Percentiles rank a stretch among this genome's conserved stretches.
Evolutionary conservation across 345 rosid species (phyloP).

Genomic region (Hibiscus mutabilis): DNA sequence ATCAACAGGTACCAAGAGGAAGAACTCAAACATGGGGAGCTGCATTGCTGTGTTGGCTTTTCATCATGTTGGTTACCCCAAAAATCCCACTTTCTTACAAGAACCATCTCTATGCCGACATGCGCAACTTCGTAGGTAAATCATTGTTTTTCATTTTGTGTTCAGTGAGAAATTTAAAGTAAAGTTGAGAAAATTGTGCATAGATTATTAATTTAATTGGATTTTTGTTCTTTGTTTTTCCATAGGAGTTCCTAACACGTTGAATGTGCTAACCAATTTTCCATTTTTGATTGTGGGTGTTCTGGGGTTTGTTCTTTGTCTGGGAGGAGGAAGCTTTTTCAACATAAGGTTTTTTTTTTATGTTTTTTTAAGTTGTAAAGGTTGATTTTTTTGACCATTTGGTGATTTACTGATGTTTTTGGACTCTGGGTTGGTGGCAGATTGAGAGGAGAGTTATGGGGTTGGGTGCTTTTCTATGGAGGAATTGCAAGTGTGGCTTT

Average conservation of each 20-base stretch:
- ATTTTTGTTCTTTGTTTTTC: slow-evolving; percentile 17
- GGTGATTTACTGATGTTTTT: slow-evolving; percentile 1
- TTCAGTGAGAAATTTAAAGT: not conserved
- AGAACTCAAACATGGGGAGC: slow-evolving; percentile 39
- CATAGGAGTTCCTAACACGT: slow-evolving; percentile 79
- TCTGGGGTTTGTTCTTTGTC: slow-evolving; percentile 61
- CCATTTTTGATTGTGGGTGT: slow-evolving; percentile 79
- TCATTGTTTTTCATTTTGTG: not conserved
- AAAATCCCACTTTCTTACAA: slow-evolving; percentile 47
- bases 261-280: slow-evolving; percentile 80
- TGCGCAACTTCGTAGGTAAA: slow-evolving; percentile 83
- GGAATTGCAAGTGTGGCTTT: slow-evolving; percentile 62
- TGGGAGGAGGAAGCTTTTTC: slow-evolving; percentile 65
- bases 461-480: slow-evolving; percentile 73
- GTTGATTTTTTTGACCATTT: not conserved
- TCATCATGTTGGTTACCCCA: slow-evolving; percentile 61
- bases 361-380: not conserved
- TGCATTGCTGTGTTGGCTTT: slow-evolving; percentile 48
- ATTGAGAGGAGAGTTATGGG: slow-evolving; percentile 65
- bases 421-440: slow-evolving; percentile 33
- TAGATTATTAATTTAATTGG: no score
- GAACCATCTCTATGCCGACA: slow-evolving; percentile 58
- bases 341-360: slow-evolving; percentile 41
- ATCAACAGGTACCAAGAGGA: slow-evolving; percentile 44
- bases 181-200: not conserved